Base-by-base conservation (phyloP, 257 asterid species). In the Lavandula angustifolia region DNA sequence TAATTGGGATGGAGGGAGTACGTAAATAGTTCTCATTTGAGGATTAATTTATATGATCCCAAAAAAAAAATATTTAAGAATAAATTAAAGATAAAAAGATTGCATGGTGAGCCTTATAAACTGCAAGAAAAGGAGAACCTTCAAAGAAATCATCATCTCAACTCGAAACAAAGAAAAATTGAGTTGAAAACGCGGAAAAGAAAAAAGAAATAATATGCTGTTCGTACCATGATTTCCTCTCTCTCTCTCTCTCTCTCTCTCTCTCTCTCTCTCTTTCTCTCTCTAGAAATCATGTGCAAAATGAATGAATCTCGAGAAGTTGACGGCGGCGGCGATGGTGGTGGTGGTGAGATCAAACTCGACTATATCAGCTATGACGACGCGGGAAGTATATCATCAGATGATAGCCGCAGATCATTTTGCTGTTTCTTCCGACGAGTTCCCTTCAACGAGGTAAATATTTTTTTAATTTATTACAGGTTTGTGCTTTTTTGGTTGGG, bases 261-360 rank as follows among this genome's bases (percentile, higher is more conserved):
- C 37, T 51, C 33, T 6, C 68, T 9, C 58, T 9, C 58, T 22
- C 61, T 13, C 17, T n/a, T 5, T 14, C 33, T 41, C 12, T 6
- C 16, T 34, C 55, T 55, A 60, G 63, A 62, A 77, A 80, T 53
- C 78, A 80, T 77, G 85, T 77, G 84, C 73, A 74, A 68, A 64
- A 77, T 80, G 85, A 80, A 68, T 66, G 80, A 74, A 64, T 76
- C 85, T 74, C 78, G 60, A 73, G 79, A 74, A 60, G 67, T 71
- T 67, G 72, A 80, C 17, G 54, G 60, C 29, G 67, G 60, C 62
- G 52, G 52, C 40, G 58, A 1, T 14, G 49, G 9, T 6, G 13
- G 6, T 7, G 43, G 4, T n/a, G 54, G 32, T 22, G 55, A 47
- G 9, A 67, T 68, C 40, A 68, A 62, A 34, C 6, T 40, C 9